Base-by-base conservation (phyloP, 805 yeast species). In the Maudiozyma pseudohumilis region DNA sequence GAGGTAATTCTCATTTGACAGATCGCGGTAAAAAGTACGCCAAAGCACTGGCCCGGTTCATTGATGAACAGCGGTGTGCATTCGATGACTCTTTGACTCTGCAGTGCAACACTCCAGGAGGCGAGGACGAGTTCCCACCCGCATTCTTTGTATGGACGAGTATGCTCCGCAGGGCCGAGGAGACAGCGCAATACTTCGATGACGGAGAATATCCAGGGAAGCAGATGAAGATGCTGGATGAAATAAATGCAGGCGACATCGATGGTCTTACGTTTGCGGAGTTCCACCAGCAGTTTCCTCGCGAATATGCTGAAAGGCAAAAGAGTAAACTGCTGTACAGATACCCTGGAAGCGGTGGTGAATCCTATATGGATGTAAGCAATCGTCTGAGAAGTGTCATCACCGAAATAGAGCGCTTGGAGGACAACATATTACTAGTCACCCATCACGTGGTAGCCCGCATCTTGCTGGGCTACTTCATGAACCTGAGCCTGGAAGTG, bases 281-380 rank as follows among this genome's bases (percentile, higher is more conserved):
- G 48, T 87, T 89, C 45, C 82, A 80, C 55, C 62, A 60, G 11
- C 63, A 65, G 43, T 74, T 69, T 50, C 95, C 96, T 0, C 71
- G 72, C 25, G 96, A 89, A 57, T 89, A 80, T 54, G 74, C 72
- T 29, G 72, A 86, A 15, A 71, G 97, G 42, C 61, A 85, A 47
- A 66, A 69, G 29, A 81, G 86, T 60, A 89, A 89, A 60, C 68
- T 89, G 48, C 66, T 79, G 12, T 89, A 89, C 59, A 67, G 97
- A 42, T 89, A 88, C 55, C 98, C 97, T 1, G 98, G 98, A 4
- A 82, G 86, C 35, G 96, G 96, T 8, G 98, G 98, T 12, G 98
- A 89, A 60, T 83, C 95, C 0, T 89, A 89, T 49, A 64, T 89
- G 48, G 97, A 89, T 61, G 98, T 92, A 9, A 80, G 89, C 52